phyloP scores from a whole-genome alignment of 768 basidiomycete species.

The Auriscalpium orientale region DNA sequence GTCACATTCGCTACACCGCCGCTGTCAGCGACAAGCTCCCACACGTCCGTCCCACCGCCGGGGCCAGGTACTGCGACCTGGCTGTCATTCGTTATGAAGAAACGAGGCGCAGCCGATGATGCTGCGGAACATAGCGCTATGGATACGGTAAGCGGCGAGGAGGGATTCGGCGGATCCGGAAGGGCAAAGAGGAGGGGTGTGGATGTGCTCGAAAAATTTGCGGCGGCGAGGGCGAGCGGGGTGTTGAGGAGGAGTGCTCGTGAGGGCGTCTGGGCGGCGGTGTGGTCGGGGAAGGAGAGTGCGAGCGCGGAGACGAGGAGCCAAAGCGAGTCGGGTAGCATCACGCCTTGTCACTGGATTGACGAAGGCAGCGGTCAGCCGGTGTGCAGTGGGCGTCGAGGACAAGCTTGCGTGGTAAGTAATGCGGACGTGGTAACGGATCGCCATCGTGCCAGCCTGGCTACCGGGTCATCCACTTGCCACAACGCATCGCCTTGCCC shows the following conservation, averaged over 20 bases:
- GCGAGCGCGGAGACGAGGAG: slow-evolving; percentile 1
- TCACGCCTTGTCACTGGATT: slow-evolving; percentile 15
- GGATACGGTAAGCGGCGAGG: not conserved
- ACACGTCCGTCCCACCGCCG: slow-evolving; percentile 30
- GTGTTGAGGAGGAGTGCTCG: slow-evolving; percentile 1
- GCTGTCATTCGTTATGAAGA: slow-evolving; percentile 52
- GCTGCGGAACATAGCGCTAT: not conserved
- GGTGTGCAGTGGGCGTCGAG: too few species aligned
- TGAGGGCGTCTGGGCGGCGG: not conserved
- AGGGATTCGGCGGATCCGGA: not conserved
- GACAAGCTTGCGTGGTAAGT: too few species aligned
- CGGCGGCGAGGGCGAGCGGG: not conserved
- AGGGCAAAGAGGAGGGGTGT: not conserved
- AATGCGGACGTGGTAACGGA: too few species aligned
- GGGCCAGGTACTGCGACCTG: slow-evolving; percentile 29
- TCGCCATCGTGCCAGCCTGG: too few species aligned
- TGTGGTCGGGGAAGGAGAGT: not conserved
- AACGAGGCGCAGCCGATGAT: not conserved
- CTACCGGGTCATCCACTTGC: too few species aligned
- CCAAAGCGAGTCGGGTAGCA: slow-evolving; percentile 13
- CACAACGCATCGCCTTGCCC: too few species aligned
- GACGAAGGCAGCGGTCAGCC: too few species aligned
- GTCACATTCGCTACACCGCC: slow-evolving; percentile 47
- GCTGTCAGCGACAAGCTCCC: slow-evolving; percentile 36
- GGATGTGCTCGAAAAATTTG: not conserved